phyloP scores from a whole-genome alignment of 495 filamentous ascomycete species.

The Neohortaea acidophila region DNA sequence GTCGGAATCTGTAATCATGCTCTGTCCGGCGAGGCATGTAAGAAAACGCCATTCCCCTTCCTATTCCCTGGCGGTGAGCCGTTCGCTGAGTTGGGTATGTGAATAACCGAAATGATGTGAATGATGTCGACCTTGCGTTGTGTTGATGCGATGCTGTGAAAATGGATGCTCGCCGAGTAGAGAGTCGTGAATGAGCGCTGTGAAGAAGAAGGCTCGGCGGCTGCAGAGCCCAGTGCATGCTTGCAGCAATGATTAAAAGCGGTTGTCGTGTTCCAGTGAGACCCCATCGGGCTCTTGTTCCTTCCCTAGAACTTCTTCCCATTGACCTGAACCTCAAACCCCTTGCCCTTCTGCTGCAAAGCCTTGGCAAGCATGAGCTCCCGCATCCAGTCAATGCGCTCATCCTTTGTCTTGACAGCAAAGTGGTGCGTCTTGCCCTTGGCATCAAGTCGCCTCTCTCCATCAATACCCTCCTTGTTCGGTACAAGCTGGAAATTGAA shows the following conservation, averaged over 20 bases:
- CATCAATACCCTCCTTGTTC: conserved; percentile 30
- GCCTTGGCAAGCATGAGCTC: conserved; percentile 95
- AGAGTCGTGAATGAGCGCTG: neutral
- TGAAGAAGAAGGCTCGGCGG: too few species aligned
- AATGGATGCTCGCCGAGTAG: neutral
- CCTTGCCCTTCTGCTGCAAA: conserved; percentile 63
- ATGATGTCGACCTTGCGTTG: neutral
- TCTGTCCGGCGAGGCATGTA: too few species aligned
- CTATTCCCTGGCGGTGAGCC: too few species aligned
- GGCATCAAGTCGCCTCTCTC: conserved; percentile 18
- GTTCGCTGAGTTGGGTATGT: too few species aligned
- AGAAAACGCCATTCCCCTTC: too few species aligned
- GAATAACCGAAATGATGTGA: too few species aligned
- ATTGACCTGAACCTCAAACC: conserved; percentile 68
- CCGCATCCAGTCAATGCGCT: conserved; percentile 95
- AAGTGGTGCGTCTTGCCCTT: conserved; percentile 81
- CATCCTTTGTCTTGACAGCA: conserved; percentile 68
- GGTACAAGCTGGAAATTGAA: conserved; percentile 91
- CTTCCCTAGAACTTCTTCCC: conserved; percentile 30
- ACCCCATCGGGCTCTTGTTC: neutral
- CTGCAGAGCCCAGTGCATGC: neutral
- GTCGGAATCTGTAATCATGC: too few species aligned
- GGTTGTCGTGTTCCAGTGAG: neutral
- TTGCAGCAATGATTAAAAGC: neutral
- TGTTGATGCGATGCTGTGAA: neutral